Conservation (phyloP, 495 filamentous ascomycete genomes). For the Penicillium ochrochloron region DNA sequence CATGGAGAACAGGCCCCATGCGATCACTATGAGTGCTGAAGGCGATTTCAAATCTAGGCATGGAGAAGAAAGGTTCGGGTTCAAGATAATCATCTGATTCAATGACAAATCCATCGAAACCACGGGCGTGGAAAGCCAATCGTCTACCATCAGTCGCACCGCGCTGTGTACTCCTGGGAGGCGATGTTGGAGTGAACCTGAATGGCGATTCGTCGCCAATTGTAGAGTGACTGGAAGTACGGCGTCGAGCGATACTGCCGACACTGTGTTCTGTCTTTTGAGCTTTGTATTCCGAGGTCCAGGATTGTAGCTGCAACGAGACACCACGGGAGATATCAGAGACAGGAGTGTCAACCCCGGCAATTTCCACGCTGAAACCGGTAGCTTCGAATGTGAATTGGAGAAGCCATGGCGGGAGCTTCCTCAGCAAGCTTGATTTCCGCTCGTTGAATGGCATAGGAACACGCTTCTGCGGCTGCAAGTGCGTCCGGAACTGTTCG, state of each 20-base stretch:
- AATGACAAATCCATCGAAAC: conserved; percentile 86
- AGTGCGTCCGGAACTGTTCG: conserved; percentile 69
- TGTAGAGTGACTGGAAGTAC: conserved; percentile 60
- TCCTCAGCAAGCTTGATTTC: conserved; percentile 72
- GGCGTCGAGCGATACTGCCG: conserved; percentile 58
- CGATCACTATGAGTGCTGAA: conserved; percentile 83
- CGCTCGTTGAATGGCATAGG: conserved; percentile 53
- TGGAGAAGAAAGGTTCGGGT: conserved; percentile 79
- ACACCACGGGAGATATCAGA: conserved; percentile 78
- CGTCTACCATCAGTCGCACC: conserved; percentile 80
- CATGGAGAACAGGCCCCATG: conserved; percentile 83
- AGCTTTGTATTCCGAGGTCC: conserved; percentile 88
- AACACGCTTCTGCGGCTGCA: conserved; percentile 65
- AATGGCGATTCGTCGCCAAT: conserved; percentile 55
- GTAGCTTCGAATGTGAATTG: conserved; percentile 84
- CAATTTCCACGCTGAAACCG: conserved; percentile 88
- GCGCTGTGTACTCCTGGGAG: conserved; percentile 60
- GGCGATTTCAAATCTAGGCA: conserved; percentile 86
- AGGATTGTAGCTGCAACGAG: conserved; percentile 84
- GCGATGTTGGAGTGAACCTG: conserved; percentile 62
- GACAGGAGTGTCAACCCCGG: conserved; percentile 81
- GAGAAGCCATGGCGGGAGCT: conserved; percentile 80
- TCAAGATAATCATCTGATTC: conserved; percentile 86
- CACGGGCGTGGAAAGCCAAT: conserved; percentile 76
- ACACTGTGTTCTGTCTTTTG: conserved; percentile 70